Base-by-base conservation (phyloP, 768 basidiomycete species). In the Boletus patriciae region DNA sequence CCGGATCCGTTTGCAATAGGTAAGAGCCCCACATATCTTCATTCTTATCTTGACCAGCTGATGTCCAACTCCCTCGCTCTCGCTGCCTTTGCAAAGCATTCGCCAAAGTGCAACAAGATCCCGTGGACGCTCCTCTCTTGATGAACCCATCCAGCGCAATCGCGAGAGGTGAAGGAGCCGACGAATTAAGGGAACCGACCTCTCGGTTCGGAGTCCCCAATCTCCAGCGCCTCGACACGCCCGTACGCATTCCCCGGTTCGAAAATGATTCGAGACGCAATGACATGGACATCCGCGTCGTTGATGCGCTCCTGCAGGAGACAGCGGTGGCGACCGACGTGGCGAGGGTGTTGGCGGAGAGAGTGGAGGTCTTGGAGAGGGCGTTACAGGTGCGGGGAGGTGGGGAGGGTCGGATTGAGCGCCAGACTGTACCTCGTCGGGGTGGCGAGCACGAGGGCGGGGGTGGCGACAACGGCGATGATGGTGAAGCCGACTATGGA, bases 291-390 rank as follows among this genome's bases (percentile, higher is more conserved):
- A 21, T 50, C 34, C 33, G 41, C 4, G 53, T 62, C 3, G 65
- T 63, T 33, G 57, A 56, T 13, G 57, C 31, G n/a, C 49, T 70
- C 2, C 36, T 68, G 1, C 55, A 59, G 36, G 64, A 65, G 36
- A 61, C 64, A 1, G 59, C 57, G 19, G 61, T 43, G 6, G 64
- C 62, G 16, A 52, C 62, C 1, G 64, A 57, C 6, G 61, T 46
- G 6, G 61, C 59, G 25, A 58, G 49, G 25, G 55, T 48, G 16
- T 55, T 70, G 53, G 55, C 57, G 8, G 71, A 69, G 46, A 57
- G 68, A 10, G 69, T 73, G 9, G 65, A 58, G 34, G 47, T 50
- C 7, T 49, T 70, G 36, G 71, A 70, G 46, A 57, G 40, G 57
- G 46, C 54, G 5, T 27, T 70, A 45, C 40, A 53, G 37, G 56